Conservation (phyloP, 2,329 filamentous ascomycete genomes). For the Fusarium musae region DNA sequence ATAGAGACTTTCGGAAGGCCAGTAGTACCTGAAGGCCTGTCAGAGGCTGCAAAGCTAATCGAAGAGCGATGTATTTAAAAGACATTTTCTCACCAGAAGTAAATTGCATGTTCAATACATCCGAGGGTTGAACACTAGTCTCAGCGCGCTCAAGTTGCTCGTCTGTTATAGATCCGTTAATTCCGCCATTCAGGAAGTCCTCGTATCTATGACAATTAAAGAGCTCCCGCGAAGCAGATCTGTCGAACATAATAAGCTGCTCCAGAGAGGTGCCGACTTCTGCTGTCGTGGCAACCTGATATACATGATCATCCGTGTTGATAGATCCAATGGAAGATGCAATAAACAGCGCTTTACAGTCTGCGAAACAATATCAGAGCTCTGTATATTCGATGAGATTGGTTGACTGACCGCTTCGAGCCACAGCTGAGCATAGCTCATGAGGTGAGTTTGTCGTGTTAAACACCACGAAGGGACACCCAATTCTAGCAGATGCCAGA, state of each 20-base stretch:
- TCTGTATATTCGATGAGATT: accelerated
- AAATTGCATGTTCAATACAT: not conserved
- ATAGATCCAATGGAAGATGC: not conserved
- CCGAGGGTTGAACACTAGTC: not conserved
- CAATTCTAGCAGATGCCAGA: not conserved
- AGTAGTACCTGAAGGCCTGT: not conserved
- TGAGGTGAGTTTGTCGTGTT: not conserved
- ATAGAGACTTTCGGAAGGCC: not conserved
- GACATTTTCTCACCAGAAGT: not conserved
- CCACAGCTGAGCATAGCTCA: not conserved
- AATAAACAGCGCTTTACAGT: not conserved
- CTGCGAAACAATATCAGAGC: not conserved
- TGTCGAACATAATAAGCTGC: not conserved
- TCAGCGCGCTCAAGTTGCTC: not conserved
- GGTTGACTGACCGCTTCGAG: not conserved
- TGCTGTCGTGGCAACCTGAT: not conserved
- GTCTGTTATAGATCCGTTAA: too few species aligned
- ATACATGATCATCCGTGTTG: not conserved
- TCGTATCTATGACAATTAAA: not conserved
- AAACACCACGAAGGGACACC: not conserved
- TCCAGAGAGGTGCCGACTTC: not conserved
- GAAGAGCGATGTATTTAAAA: accelerated
- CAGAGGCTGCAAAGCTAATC: accelerated
- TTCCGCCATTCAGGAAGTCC: not conserved
- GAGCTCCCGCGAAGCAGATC: not conserved